Evolutionary conservation across 2,329 filamentous ascomycete species (phyloP), one percentile per base, ranked within the genome.

Genomic region (Cryoendolithus antarcticus): DNA sequence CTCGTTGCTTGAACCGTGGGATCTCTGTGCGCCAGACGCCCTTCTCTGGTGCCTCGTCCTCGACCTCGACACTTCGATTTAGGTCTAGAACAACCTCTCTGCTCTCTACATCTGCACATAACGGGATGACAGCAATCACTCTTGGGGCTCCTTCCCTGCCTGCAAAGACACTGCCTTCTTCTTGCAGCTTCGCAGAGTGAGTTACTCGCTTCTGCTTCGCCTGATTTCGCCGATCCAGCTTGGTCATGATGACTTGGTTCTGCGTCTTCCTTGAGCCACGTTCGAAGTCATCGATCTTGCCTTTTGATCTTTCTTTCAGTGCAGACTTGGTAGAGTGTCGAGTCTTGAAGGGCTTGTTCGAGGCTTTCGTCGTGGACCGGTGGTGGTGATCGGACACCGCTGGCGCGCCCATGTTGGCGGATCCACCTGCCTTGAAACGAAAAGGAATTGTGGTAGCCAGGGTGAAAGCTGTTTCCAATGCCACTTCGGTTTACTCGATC

Each of bases 211-310:
- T 79, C 69, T 98, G 91, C 62, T 89, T 89, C 51, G 86, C 84
- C 67, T 93, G 86, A 62, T 98, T 96, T 53, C 86, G 80, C 44
- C 91, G 82, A 63, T 94, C 86, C 60, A 98, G 75, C 65, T 96
- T 98, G 43, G 86, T 93, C 84, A 95, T 89, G 65, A 95, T 77
- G 66, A 94, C 86, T 61, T 98, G 91, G 61, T 94, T 86, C 40
- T 85, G 85, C 10, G 89, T 94, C 62, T 85, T 93, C 56, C 89
- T 19, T 19, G 71, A 70, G 44, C 80, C 80, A 53, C 72, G 76
- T 57, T 93, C 83, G 54, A 75, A 67, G 40, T 71, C 57, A 52
- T 78, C 80, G 36, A 89, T 73, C 62, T 91, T 91, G 58, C 88
- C 88, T 70, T 96, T 96, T 43, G 78, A 74, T 48, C 77, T 71